phyloP scores from a whole-genome alignment of 148 eudicot species.

The Pouteria glomerata region DNA sequence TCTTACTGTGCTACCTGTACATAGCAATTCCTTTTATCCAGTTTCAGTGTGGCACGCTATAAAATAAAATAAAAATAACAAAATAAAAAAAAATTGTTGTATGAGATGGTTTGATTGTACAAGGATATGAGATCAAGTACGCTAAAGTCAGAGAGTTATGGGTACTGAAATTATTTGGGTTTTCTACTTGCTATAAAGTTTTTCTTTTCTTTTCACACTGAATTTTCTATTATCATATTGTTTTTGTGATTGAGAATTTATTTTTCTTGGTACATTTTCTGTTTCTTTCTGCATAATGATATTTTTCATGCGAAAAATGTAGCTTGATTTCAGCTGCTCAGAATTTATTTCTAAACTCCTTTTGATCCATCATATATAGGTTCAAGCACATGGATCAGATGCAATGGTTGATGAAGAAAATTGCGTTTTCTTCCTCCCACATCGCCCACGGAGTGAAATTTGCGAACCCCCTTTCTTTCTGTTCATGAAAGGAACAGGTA shows the following conservation, averaged over 20 bases:
- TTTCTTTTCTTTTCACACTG: not conserved
- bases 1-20: not conserved
- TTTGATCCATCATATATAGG: constrained; percentile 27
- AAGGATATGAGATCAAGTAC: not conserved
- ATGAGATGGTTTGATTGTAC: not conserved
- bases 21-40: not conserved
- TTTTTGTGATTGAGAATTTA: not conserved
- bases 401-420: constrained; percentile 97
- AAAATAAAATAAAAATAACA: too few species aligned
- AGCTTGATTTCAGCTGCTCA: too few species aligned
- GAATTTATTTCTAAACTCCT: not conserved
- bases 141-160: not conserved
- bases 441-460: constrained; percentile 77
- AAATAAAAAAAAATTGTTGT: too few species aligned
- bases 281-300: not conserved
- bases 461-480: constrained; percentile 73
- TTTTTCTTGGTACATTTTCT: not conserved
- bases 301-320: not conserved
- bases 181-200: not conserved
- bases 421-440: constrained; percentile 94
- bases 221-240: not conserved
- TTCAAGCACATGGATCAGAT: constrained; percentile 97
- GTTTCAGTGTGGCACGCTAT: not conserved
- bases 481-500: constrained; percentile 98
- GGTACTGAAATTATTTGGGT: not conserved